A percentile compares a stretch with the other conserved stretches of the same genome.
Conservation (phyloP, 2,329 filamentous ascomycete genomes). For the Paraphoma chrysanthemicola region DNA sequence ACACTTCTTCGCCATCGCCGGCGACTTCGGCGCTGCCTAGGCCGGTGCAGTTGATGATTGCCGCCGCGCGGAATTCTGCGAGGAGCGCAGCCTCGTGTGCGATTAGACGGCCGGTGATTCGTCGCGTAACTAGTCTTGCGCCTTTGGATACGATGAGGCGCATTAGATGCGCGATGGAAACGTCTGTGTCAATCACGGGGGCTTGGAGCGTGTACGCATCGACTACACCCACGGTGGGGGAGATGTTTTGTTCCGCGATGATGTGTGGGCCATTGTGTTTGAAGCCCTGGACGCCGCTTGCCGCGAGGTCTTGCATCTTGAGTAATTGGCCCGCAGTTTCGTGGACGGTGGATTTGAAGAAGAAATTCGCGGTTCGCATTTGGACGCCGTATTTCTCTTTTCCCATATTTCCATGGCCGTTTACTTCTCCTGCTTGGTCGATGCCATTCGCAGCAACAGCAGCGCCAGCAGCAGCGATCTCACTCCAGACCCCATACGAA, state of each 20-base stretch:
- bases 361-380: slow-evolving; percentile 51
- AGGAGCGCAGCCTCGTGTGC: slow-evolving; percentile 45
- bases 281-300: slow-evolving; percentile 50
- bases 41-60: slow-evolving; percentile 55
- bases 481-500: slow-evolving; percentile 52
- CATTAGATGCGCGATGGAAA: slow-evolving; percentile 53
- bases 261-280: slow-evolving; percentile 30
- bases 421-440: too few species aligned
- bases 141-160: slow-evolving; percentile 53
- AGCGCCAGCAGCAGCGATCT: slow-evolving; percentile 40
- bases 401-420: slow-evolving; percentile 29
- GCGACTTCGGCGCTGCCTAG: slow-evolving; percentile 48
- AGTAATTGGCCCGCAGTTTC: slow-evolving; percentile 40
- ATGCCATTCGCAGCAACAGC: too few species aligned
- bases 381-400: slow-evolving; percentile 42
- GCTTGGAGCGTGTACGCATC: slow-evolving; percentile 56
- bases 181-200: slow-evolving; percentile 57
- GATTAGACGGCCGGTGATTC: slow-evolving; percentile 47
- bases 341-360: slow-evolving; percentile 48
- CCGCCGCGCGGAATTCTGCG: slow-evolving; percentile 41
- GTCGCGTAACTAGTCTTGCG: slow-evolving; percentile 48
- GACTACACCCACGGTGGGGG: slow-evolving; percentile 45
- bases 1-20: slow-evolving; percentile 39
- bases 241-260: slow-evolving; percentile 46
- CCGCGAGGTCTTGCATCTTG: slow-evolving; percentile 53